These are phyloP conservation scores for Globisporangium nagaii DNA, from an alignment of 352 stramenopile species.

Conservation along the genomic window DNA sequence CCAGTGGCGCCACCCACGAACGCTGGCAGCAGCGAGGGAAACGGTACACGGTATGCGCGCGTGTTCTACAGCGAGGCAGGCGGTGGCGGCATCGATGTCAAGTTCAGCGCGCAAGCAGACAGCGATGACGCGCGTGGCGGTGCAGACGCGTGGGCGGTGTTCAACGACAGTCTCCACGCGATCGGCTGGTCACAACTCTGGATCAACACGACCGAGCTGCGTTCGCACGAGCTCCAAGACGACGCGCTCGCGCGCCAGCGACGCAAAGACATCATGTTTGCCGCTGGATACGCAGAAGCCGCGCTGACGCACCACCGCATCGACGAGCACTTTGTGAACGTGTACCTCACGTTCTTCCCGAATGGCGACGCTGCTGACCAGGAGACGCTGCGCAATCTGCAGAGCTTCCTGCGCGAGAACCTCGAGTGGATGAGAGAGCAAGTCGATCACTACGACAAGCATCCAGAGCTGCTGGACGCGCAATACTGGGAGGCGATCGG, in stretches of 20 bases:
- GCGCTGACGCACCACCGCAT: constrained; percentile 60
- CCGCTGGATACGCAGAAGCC: constrained; percentile 52
- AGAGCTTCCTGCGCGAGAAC: constrained; percentile 37
- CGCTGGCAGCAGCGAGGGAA: background rate
- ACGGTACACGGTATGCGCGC: background rate
- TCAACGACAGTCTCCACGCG: constrained; percentile 44
- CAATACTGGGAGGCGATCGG: constrained; percentile 33
- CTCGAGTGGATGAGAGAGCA: constrained; percentile 41
- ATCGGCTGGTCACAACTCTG: constrained; percentile 57
- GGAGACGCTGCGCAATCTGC: constrained; percentile 18
- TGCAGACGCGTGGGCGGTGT: constrained; percentile 31
- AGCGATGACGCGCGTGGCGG: background rate
- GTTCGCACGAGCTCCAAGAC: constrained; percentile 16
- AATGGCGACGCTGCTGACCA: constrained; percentile 24
- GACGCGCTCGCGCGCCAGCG: background rate
- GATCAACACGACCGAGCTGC: constrained; percentile 29
- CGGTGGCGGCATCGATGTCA: background rate
- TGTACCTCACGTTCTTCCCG: constrained; percentile 43
- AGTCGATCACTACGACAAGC: constrained; percentile 15
- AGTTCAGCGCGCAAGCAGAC: background rate
- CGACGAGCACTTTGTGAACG: constrained; percentile 55
- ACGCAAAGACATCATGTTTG: constrained; percentile 36
- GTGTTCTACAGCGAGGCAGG: background rate
- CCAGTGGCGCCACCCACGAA: background rate
- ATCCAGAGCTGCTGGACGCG: constrained; percentile 12